phyloP scores from a whole-genome alignment of 2,329 filamentous ascomycete genomes.

The Hirsutella minnesotensis region DNA sequence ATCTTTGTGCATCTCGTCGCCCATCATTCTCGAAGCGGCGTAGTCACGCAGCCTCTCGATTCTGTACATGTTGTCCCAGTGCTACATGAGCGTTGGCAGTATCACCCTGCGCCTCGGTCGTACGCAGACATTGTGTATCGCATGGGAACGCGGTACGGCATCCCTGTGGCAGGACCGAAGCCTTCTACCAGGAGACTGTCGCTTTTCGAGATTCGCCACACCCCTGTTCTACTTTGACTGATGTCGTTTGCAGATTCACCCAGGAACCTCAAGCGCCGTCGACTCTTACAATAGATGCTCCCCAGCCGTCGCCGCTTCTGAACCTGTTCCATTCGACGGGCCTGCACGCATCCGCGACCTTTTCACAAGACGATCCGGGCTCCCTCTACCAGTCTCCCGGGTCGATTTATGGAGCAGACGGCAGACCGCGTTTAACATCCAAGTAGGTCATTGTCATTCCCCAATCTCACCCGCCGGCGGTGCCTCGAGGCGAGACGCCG shows the following conservation, averaged over 20 bases:
- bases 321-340: conserved; percentile 38
- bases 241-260: conserved; percentile 35
- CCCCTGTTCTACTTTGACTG: conserved; percentile 9
- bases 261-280: conserved; percentile 37
- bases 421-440: conserved; percentile 40
- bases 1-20: conserved; percentile 2
- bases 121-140: conserved; percentile 17
- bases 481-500: neutral
- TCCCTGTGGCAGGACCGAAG: conserved; percentile 16
- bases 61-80: conserved; percentile 17
- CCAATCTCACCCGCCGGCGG: neutral
- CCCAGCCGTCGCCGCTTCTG: conserved; percentile 38
- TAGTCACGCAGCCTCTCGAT: conserved; percentile 5
- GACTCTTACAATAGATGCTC: conserved; percentile 41
- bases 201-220: conserved; percentile 4
- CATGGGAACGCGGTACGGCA: conserved; percentile 24
- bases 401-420: conserved; percentile 38
- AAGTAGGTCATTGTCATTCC: conserved; percentile 31
- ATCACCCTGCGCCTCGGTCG: conserved; percentile 21
- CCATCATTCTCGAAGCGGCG: conserved; percentile 4
- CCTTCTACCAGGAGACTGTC: conserved; percentile 8
- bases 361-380: conserved; percentile 37
- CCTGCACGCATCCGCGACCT: conserved; percentile 33
- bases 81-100: conserved; percentile 33
- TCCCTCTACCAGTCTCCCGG: conserved; percentile 33